Conservation (phyloP, 2,329 filamentous ascomycete genomes). For the Metarhizium rileyi region DNA sequence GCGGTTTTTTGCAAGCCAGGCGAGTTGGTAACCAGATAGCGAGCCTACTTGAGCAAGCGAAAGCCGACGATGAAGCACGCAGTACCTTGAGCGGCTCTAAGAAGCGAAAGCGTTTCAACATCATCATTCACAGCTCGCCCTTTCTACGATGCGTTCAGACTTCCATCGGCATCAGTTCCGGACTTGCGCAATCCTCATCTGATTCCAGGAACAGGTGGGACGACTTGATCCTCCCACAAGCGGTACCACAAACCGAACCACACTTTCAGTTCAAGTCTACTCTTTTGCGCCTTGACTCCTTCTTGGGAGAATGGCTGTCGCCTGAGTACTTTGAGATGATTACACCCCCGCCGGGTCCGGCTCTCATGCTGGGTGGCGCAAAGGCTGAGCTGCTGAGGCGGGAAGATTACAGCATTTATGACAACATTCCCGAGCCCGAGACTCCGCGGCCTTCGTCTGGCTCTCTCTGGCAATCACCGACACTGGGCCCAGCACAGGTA, state of each 20-base stretch:
- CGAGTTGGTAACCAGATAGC: slow-evolving; percentile 75
- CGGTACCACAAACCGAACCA: slow-evolving; percentile 15
- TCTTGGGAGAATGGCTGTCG: slow-evolving; percentile 90
- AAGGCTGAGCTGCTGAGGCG: slow-evolving; percentile 77
- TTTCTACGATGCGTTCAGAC: slow-evolving; percentile 91
- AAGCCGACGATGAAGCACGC: slow-evolving; percentile 30
- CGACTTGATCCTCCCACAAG: slow-evolving; percentile 25
- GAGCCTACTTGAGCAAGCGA: slow-evolving; percentile 51
- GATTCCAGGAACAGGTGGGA: slow-evolving; percentile 23
- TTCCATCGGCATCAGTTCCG: slow-evolving; percentile 76
- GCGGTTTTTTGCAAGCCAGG: slow-evolving; percentile 82
- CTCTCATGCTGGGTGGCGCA: slow-evolving; percentile 78
- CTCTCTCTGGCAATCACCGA: slow-evolving; percentile 25
- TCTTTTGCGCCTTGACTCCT: slow-evolving; percentile 76
- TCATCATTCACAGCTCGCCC: slow-evolving; percentile 88
- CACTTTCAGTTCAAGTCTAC: slow-evolving; percentile 38
- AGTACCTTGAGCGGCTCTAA: slow-evolving; percentile 12
- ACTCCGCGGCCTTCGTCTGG: slow-evolving; percentile 14
- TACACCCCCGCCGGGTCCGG: slow-evolving; percentile 75
- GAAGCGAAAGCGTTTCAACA: slow-evolving; percentile 55
- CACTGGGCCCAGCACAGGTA: slow-evolving; percentile 14
- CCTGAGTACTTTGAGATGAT: slow-evolving; percentile 91
- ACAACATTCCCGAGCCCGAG: slow-evolving; percentile 15
- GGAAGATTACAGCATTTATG: slow-evolving; percentile 53
- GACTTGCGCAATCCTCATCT: slow-evolving; percentile 52